Base-by-base conservation (phyloP, 2,329 filamentous ascomycete genomes). In the Aspergillus sojae region DNA sequence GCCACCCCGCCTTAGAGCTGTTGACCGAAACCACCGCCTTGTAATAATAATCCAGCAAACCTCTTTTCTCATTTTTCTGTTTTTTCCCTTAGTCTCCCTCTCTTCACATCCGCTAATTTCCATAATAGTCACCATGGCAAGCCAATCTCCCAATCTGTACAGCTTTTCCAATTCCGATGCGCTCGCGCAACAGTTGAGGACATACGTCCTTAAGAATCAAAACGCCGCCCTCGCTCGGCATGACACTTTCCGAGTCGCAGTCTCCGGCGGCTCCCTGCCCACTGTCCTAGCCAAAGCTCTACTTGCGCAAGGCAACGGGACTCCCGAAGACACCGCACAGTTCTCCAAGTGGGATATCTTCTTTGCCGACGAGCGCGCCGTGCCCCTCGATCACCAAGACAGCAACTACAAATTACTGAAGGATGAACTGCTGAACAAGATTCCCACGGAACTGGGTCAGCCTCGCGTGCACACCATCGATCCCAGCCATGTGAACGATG, bases 301-400 rank as follows among this genome's bases (percentile, higher is more conserved):
- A 12, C 87, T 98, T 30, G 75, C 87, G 23, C 71, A 81, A 74
- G 69, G 80, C 80, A 78, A 82, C 64, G 83, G 80, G 56, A 78
- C 76, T 43, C 68, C 72, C 12, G 81, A 89, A 62, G 91, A 93
- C 75, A 85, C 82, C 4, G 80, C 94, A 70, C 84, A 91, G 72
- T 97, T 96, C 80, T 83, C 85, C 76, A 93, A 92, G 79, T 99
- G 95, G 95, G 92, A 98, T 74, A 92, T 99, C 75, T 99, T 98
- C 85, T 98, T 97, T 80, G 94, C 94, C 75, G 95, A 99, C 77
- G 95, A 99, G 85, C 92, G 95, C 74, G 92, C 92, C 71, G 95
- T 98, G 59, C 91, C 95, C 26, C 89, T 97, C 70, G 89, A 95
- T 78, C 91, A 98, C 81, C 86, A 88, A 69, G 94, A 99, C 82